Evolutionary conservation across 1,284 basidiomycete genomes (phyloP).

Genomic region (Melampsora larici-populina): DNA sequence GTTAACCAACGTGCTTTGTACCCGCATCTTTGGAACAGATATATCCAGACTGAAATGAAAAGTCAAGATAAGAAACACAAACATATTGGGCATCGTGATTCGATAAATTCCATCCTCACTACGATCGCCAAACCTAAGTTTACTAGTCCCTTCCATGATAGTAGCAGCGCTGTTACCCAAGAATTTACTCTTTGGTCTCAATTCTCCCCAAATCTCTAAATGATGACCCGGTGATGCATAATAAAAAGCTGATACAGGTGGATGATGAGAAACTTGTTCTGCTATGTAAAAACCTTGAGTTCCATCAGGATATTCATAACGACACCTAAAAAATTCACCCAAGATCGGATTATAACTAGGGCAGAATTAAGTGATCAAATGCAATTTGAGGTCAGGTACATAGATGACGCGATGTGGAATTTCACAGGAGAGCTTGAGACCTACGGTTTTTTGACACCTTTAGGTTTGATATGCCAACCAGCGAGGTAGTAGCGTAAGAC

Average conservation of each 20-base stretch:
- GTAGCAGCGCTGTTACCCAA: slow-evolving; percentile 93
- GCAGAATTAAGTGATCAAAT: neutral
- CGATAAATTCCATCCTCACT: slow-evolving; percentile 86
- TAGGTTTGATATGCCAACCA: slow-evolving; percentile 99
- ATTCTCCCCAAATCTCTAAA: slow-evolving; percentile 77
- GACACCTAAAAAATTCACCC: slow-evolving; percentile 95
- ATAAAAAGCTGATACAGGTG: slow-evolving; percentile 93
- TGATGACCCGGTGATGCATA: slow-evolving; percentile 90
- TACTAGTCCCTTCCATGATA: slow-evolving; percentile 54
- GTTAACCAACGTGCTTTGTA: too few relatives aligned
- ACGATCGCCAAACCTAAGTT: slow-evolving; percentile 69
- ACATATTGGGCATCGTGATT: slow-evolving; percentile 92
- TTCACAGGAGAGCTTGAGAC: slow-evolving; percentile 50
- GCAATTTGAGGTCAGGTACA: neutral
- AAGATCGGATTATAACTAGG: slow-evolving; percentile 89
- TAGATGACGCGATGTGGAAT: neutral
- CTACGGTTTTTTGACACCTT: slow-evolving; percentile 98
- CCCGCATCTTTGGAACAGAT: neutral
- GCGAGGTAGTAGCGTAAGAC: slow-evolving; percentile 92
- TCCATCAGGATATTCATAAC: slow-evolving; percentile 87
- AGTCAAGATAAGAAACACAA: slow-evolving; percentile 11
- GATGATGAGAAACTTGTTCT: slow-evolving; percentile 70
- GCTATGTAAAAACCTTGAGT: slow-evolving; percentile 93
- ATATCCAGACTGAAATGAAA: neutral
- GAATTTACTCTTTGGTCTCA: slow-evolving; percentile 93